phyloP scores from a whole-genome alignment of 1,284 basidiomycete genomes.

The Irpex rosettiformis region DNA sequence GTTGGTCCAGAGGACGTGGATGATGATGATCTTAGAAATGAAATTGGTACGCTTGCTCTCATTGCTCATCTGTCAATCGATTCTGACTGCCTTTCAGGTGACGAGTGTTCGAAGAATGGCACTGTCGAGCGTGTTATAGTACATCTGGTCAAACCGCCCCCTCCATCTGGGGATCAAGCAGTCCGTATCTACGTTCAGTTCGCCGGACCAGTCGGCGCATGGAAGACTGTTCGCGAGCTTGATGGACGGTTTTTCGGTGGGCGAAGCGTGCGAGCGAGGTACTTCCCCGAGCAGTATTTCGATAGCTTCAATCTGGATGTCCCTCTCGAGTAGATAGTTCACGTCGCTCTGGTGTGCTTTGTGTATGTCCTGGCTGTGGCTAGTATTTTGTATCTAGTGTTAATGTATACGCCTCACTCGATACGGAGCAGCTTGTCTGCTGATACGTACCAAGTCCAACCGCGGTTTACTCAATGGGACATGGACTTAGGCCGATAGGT shows the following conservation, averaged over 20 bases:
- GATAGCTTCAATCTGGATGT: conserved; percentile 46
- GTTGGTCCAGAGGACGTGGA: conserved; percentile 77
- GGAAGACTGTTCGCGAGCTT: conserved; percentile 89
- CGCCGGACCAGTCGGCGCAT: conserved; percentile 86
- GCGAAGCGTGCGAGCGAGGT: conserved; percentile 75
- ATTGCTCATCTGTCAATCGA: conserved; percentile 1
- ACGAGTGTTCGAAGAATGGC: conserved; percentile 87
- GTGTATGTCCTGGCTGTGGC: background rate
- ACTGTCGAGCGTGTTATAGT: conserved; percentile 87
- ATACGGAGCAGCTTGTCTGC: background rate
- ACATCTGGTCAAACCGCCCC: conserved; percentile 68
- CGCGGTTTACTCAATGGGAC: too few relatives aligned
- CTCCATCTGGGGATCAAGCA: conserved; percentile 58
- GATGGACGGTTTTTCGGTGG: conserved; percentile 92
- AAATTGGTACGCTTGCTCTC: conserved; percentile 65
- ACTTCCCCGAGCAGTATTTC: conserved; percentile 73
- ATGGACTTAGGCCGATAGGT: too few relatives aligned
- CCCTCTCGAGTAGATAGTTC: conserved; percentile 20
- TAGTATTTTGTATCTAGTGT: background rate
- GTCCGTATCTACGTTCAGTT: conserved; percentile 86
- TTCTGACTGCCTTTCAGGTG: conserved; percentile 46
- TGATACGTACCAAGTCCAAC: too few relatives aligned
- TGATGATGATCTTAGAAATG: conserved; percentile 82
- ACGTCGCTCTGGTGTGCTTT: background rate
- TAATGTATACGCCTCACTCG: too few relatives aligned